These are phyloP conservation scores for Rosa chinensis DNA, from an alignment of 306 rosid genomes.

Conservation along the genomic window DNA sequence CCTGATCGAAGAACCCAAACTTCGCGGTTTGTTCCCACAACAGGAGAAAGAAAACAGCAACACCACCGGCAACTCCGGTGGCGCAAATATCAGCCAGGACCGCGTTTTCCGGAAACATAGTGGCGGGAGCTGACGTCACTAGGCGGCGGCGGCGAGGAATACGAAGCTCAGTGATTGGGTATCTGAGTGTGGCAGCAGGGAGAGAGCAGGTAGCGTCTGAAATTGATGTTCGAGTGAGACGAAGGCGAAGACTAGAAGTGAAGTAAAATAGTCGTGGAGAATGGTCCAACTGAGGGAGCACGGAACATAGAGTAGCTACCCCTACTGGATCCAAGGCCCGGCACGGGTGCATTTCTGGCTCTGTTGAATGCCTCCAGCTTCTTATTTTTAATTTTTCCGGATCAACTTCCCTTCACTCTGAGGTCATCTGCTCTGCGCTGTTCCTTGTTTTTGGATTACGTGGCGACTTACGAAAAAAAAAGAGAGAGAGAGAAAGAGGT, in stretches of 20 bases:
- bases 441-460: too few relatives aligned
- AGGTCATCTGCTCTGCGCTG: too few relatives aligned
- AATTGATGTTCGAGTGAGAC: not conserved
- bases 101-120: constrained; percentile 56
- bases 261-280: not conserved
- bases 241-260: not conserved
- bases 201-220: constrained; percentile 11
- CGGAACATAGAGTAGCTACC: not conserved
- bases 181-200: constrained; percentile 7
- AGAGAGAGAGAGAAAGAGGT: too few relatives aligned
- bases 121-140: constrained; percentile 32
- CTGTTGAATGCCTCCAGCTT: not conserved
- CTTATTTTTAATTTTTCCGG: too few relatives aligned
- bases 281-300: not conserved
- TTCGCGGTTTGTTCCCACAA: constrained; percentile 74
- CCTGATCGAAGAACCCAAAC: constrained; percentile 71
- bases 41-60: constrained; percentile 57
- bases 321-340: not conserved
- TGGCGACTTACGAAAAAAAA: too few relatives aligned
- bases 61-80: constrained; percentile 41
- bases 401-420: too few relatives aligned
- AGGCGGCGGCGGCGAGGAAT: constrained; percentile 24
- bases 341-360: constrained; percentile 1
- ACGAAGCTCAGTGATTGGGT: not conserved
- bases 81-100: constrained; percentile 65